These are phyloP conservation scores for Coemansia javaensis DNA, from an alignment of 192 early-diverging fungal genomes.

Conservation along the genomic window DNA sequence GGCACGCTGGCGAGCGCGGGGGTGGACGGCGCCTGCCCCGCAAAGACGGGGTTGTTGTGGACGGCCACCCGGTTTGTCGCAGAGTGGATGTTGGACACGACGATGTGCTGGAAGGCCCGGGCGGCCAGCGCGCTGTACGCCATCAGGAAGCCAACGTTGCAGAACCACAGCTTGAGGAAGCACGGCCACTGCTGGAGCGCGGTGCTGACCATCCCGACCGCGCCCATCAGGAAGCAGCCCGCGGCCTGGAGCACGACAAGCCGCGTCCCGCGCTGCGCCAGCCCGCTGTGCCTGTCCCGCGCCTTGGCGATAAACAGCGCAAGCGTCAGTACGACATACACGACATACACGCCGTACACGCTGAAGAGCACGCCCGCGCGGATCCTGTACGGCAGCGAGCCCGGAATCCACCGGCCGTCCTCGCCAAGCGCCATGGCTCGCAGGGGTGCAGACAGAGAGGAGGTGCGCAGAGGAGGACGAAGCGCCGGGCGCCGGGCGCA, in stretches of 20 bases:
- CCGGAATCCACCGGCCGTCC: constrained; percentile 10
- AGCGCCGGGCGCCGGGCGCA: no score
- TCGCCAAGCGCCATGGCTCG: constrained; percentile 5
- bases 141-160: constrained; percentile 20
- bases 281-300: constrained; percentile 42
- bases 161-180: constrained; percentile 39
- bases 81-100: constrained; percentile 34
- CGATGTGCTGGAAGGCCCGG: constrained; percentile 29
- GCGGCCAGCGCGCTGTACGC: constrained; percentile 23
- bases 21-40: constrained; percentile 16
- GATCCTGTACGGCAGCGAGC: constrained; percentile 25
- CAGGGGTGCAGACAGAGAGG: neutral
- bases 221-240: constrained; percentile 20
- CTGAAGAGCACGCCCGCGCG: constrained; percentile 19
- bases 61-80: constrained; percentile 31
- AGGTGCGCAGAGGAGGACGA: no score
- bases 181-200: constrained; percentile 30
- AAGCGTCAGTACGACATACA: constrained; percentile 26
- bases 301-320: constrained; percentile 36
- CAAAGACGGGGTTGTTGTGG: constrained; percentile 20
- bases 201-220: constrained; percentile 23
- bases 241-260: constrained; percentile 20
- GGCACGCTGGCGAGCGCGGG: constrained; percentile 9
- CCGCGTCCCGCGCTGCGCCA: constrained; percentile 20
- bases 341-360: constrained; percentile 16